phyloP scores from a whole-genome alignment of 1,284 basidiomycete species.

The Tranzscheliella williamsii region DNA sequence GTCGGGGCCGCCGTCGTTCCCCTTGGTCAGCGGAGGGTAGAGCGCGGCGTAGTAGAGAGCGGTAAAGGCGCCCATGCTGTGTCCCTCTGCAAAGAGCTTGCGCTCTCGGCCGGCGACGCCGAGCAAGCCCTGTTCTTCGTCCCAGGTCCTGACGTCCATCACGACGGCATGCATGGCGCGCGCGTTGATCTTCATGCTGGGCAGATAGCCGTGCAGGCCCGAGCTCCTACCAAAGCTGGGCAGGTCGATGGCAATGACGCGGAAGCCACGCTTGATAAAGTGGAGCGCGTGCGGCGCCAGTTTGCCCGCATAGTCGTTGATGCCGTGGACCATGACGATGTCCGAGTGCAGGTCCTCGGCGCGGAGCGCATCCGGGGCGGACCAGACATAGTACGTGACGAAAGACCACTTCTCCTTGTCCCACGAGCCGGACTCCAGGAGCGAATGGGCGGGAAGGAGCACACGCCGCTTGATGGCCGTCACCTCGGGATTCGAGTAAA shows the following conservation, averaged over 20 bases:
- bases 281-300: constrained; percentile 63
- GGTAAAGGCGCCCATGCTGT: constrained; percentile 63
- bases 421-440: constrained; percentile 29
- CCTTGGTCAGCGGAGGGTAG: constrained; percentile 47
- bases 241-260: constrained; percentile 65
- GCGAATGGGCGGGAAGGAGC: constrained; percentile 28
- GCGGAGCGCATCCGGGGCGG: constrained; percentile 27
- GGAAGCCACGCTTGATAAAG: constrained; percentile 64
- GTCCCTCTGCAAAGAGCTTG: constrained; percentile 62
- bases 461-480: constrained; percentile 41
- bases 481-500: constrained; percentile 56
- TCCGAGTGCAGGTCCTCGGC: constrained; percentile 43
- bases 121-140: constrained; percentile 20
- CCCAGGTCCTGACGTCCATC: constrained; percentile 60
- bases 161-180: constrained; percentile 64
- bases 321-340: constrained; percentile 53
- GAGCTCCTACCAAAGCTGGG: constrained; percentile 62
- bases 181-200: constrained; percentile 62
- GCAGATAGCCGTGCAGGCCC: constrained; percentile 64
- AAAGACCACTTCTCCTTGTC: constrained; percentile 32
- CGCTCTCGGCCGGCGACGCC: constrained; percentile 25
- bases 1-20: constrained; percentile 26
- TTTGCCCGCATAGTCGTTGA: constrained; percentile 57
- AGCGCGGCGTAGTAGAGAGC: constrained; percentile 58
- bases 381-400: constrained; percentile 56